Evolutionary conservation across 495 filamentous ascomycete species (phyloP).

Genomic region (Mytilinidion resinicola): DNA sequence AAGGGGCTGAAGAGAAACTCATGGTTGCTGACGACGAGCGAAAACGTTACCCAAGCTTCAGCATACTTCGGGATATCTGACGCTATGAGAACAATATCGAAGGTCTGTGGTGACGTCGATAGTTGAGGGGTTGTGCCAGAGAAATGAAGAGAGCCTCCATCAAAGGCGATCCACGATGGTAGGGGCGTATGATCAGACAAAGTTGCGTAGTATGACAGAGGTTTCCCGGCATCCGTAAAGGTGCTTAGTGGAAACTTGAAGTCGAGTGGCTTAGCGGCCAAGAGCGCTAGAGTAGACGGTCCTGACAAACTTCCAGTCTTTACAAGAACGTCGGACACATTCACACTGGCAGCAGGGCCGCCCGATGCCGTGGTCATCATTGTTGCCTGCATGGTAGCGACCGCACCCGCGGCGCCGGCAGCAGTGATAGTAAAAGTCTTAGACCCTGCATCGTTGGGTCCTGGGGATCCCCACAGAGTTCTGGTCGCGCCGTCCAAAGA

Average conservation of each 20-base stretch:
- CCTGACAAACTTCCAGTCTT: slow-evolving; percentile 29
- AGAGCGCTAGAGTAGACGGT: slow-evolving; percentile 22
- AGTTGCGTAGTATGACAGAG: slow-evolving; percentile 62
- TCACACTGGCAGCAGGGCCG: slow-evolving; percentile 2
- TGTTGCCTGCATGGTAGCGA: slow-evolving; percentile 27
- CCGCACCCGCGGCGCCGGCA: slow-evolving; percentile 22
- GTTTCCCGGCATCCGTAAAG: slow-evolving; percentile 27
- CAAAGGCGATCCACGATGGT: slow-evolving; percentile 81
- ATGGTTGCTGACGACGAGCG: slow-evolving; percentile 63
- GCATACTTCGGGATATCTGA: slow-evolving; percentile 76
- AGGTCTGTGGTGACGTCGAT: slow-evolving; percentile 60
- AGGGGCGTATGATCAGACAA: slow-evolving; percentile 71
- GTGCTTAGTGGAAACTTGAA: slow-evolving; percentile 27
- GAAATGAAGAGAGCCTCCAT: slow-evolving; percentile 58
- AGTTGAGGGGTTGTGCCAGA: slow-evolving; percentile 64
- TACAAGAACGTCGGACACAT: slow-evolving; percentile 28
- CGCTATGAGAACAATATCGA: slow-evolving; percentile 67
- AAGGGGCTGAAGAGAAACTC: slow-evolving; percentile 15
- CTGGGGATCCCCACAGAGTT: slow-evolving; percentile 60
- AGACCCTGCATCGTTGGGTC: slow-evolving; percentile 48
- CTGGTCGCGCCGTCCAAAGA: slow-evolving; percentile 55
- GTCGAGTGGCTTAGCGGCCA: slow-evolving; percentile 24
- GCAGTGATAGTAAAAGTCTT: slow-evolving; percentile 43
- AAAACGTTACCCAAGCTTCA: slow-evolving; percentile 58
- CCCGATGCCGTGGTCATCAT: slow-evolving; percentile 21